phyloP scores from a whole-genome alignment of 2,329 filamentous ascomycete species.

The Aspergillus pseudotamarii region DNA sequence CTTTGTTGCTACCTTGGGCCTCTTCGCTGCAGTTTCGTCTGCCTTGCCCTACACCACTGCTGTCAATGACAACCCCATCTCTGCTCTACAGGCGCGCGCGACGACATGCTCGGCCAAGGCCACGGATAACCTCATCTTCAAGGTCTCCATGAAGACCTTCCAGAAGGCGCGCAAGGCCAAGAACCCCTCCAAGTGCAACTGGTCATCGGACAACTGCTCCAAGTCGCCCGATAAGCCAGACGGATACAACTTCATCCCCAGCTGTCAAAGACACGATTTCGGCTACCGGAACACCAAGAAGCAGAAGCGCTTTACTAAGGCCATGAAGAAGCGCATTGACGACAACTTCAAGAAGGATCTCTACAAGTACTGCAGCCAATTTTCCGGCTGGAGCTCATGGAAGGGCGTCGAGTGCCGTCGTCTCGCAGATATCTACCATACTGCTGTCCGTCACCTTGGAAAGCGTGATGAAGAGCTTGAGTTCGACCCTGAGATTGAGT shows the following conservation, averaged over 20 bases:
- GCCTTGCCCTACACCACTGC: not conserved
- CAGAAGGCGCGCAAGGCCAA: slow-evolving; percentile 3
- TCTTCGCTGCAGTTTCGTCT: not conserved
- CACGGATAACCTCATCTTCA: not conserved
- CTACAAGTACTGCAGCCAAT: not conserved
- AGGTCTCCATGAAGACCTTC: slow-evolving; percentile 1
- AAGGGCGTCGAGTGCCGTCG: not conserved
- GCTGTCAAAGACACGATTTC: not conserved
- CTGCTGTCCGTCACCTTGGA: not conserved
- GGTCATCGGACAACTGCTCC: slow-evolving; percentile 1
- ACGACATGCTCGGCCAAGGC: not conserved
- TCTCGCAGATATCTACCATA: not conserved
- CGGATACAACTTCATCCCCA: slow-evolving; percentile 3
- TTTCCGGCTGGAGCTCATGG: not conserved
- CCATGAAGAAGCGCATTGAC: slow-evolving; percentile 2
- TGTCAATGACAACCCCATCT: not conserved
- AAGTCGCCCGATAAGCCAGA: not conserved
- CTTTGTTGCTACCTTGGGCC: not conserved
- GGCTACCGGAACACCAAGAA: slow-evolving; percentile 1
- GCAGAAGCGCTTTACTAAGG: not conserved
- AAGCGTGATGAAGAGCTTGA: not conserved
- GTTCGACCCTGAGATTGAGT: not conserved
- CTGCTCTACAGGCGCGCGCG: not conserved
- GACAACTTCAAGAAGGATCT: slow-evolving; percentile 1
- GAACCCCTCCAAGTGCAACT: not conserved